Conservation (phyloP, 768 basidiomycete species). For the Clitopilus hobsonii region DNA sequence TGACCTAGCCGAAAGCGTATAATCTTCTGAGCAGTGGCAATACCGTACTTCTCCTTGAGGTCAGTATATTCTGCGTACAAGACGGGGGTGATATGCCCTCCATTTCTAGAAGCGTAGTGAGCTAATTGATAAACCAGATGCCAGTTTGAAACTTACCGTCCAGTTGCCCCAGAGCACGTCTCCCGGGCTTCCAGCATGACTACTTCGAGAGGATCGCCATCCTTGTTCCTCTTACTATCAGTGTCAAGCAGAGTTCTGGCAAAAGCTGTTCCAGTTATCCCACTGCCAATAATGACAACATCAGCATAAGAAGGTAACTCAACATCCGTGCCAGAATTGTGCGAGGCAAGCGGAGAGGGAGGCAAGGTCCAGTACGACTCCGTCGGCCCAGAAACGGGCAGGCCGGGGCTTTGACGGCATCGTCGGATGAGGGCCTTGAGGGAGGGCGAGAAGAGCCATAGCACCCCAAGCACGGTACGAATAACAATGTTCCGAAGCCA, state of each 20-base stretch:
- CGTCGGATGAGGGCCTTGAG: constrained; percentile 21
- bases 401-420: constrained; percentile 39
- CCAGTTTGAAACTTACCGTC: constrained; percentile 40
- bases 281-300: constrained; percentile 72
- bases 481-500: constrained; percentile 13
- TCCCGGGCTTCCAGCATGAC: constrained; percentile 83
- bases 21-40: constrained; percentile 41
- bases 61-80: constrained; percentile 54
- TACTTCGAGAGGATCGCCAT: constrained; percentile 32
- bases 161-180: constrained; percentile 70
- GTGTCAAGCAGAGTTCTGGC: constrained; percentile 48
- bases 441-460: constrained; percentile 15
- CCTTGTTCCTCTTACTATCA: constrained; percentile 12
- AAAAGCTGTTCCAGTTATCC: constrained; percentile 65
- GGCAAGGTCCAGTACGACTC: constrained; percentile 64
- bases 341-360: constrained; percentile 37
- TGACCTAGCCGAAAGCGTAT: constrained; percentile 62
- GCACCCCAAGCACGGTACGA: constrained; percentile 12
- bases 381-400: constrained; percentile 53
- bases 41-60: constrained; percentile 43
- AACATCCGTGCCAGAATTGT: constrained; percentile 18
- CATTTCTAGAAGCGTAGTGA: constrained; percentile 42
- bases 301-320: constrained; percentile 48
- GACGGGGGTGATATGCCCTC: constrained; percentile 61
- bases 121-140: neutral